phyloP scores from a whole-genome alignment of 495 filamentous ascomycete genomes.

The Penicillium atrosanguineum region DNA sequence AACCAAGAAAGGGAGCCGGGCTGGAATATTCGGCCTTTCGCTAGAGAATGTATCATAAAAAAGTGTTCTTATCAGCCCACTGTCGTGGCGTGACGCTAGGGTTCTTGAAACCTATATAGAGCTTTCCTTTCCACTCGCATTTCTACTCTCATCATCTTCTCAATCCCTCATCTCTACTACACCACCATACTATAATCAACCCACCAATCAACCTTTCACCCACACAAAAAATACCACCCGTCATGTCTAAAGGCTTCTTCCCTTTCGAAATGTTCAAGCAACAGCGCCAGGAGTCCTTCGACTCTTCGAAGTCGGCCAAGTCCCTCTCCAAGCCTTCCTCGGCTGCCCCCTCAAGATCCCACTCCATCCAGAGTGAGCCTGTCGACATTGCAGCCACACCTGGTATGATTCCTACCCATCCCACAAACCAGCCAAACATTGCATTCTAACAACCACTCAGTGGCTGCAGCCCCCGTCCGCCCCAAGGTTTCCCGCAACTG shows the following conservation, averaged over 20 bases:
- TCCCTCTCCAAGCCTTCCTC: background rate
- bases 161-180: background rate
- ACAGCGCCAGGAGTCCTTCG: slow-evolving; percentile 1
- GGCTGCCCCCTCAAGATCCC: background rate
- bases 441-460: background rate
- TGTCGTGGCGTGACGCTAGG: background rate
- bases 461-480: too few species aligned
- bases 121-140: background rate
- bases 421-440: background rate
- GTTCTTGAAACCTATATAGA: background rate
- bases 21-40: background rate
- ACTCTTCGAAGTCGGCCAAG: slow-evolving; percentile 3
- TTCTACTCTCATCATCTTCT: background rate
- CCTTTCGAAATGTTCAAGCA: slow-evolving; percentile 8
- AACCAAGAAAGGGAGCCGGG: background rate
- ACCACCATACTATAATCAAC: background rate
- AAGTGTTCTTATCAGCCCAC: background rate
- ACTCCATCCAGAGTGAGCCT: background rate
- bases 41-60: background rate
- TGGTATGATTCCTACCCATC: background rate
- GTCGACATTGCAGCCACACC: background rate
- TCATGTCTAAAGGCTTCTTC: slow-evolving; percentile 3
- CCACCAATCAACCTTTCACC: background rate
- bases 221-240: background rate
- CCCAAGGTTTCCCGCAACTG: background rate